Conservation (phyloP, 768 basidiomycete species). For the Calvatia gigantea region DNA sequence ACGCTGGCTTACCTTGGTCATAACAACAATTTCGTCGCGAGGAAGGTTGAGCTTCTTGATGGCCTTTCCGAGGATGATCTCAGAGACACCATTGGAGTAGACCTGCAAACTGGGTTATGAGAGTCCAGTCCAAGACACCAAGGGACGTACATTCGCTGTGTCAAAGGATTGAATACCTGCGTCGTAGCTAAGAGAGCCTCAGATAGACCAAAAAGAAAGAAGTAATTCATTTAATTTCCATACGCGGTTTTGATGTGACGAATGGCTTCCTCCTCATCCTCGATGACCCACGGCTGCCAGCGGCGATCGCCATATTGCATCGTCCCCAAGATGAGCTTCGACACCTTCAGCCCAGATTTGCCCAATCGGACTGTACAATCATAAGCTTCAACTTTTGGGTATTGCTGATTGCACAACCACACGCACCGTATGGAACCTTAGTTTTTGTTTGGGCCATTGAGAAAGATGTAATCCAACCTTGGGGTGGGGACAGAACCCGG, state of each 20-base stretch:
- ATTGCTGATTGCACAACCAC: background rate
- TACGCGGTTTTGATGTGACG: constrained; percentile 47
- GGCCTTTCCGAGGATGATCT: constrained; percentile 66
- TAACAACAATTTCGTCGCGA: constrained; percentile 72
- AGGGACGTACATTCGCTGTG: constrained; percentile 41
- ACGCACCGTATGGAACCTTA: background rate
- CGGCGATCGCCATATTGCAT: constrained; percentile 56
- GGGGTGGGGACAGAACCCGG: background rate
- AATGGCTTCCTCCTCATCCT: constrained; percentile 46
- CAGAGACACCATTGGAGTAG: constrained; percentile 65
- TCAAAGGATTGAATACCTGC: constrained; percentile 65
- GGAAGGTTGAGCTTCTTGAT: constrained; percentile 65
- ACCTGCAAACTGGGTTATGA: constrained; percentile 28
- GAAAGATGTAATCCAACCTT: background rate
- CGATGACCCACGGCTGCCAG: constrained; percentile 48
- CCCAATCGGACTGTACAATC: constrained; percentile 34
- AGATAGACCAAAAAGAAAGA: background rate
- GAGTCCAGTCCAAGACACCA: background rate
- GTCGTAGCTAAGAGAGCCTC: constrained; percentile 38
- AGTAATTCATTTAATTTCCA: constrained; percentile 7
- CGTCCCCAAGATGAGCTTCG: constrained; percentile 60
- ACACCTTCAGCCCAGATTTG: constrained; percentile 58
- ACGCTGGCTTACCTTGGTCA: constrained; percentile 58
- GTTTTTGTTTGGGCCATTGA: background rate
- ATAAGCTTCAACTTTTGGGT: background rate